phyloP scores from a whole-genome alignment of 2,329 filamentous ascomycete species.

The Hysterium pulicare region DNA sequence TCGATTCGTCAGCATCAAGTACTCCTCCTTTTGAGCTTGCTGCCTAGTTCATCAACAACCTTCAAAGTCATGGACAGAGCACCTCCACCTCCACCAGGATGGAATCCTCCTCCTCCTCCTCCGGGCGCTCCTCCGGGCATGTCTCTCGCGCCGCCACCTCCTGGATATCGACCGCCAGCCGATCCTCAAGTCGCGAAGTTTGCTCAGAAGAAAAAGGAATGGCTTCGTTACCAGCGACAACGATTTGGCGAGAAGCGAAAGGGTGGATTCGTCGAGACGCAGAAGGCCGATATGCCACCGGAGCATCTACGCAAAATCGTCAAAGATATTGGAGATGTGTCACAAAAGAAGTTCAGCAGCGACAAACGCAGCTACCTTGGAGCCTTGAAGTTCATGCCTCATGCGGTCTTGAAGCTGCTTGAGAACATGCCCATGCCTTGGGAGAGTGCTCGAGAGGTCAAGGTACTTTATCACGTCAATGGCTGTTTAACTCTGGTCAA shows the following conservation, averaged over 20 bases:
- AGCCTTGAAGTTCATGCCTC: slow-evolving; percentile 98
- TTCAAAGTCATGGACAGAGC: not conserved
- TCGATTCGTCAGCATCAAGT: slow-evolving; percentile 7
- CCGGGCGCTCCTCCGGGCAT: slow-evolving; percentile 48
- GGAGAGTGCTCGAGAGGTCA: slow-evolving; percentile 94
- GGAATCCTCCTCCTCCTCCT: slow-evolving; percentile 48
- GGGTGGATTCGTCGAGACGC: slow-evolving; percentile 92
- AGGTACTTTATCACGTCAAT: slow-evolving; percentile 97
- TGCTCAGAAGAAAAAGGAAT: slow-evolving; percentile 98
- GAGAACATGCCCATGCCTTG: slow-evolving; percentile 99
- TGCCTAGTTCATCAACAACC: not conserved
- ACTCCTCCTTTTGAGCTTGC: not conserved
- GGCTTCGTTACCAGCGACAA: slow-evolving; percentile 86
- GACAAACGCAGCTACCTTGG: slow-evolving; percentile 98
- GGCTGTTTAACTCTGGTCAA: slow-evolving; percentile 96
- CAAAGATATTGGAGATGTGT: slow-evolving; percentile 97
- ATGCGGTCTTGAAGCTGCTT: slow-evolving; percentile 91
- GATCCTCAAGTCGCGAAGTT: slow-evolving; percentile 91
- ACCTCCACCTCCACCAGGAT: slow-evolving; percentile 61
- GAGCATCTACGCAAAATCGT: slow-evolving; percentile 98
- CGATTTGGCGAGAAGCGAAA: slow-evolving; percentile 97
- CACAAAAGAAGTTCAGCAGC: slow-evolving; percentile 97
- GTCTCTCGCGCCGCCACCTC: slow-evolving; percentile 67
- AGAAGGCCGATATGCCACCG: slow-evolving; percentile 97
- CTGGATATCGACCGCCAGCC: slow-evolving; percentile 74